Evolutionary conservation across 1,139 yeast genomes (phyloP).

Genomic region (Hyphopichia khmerensis): DNA sequence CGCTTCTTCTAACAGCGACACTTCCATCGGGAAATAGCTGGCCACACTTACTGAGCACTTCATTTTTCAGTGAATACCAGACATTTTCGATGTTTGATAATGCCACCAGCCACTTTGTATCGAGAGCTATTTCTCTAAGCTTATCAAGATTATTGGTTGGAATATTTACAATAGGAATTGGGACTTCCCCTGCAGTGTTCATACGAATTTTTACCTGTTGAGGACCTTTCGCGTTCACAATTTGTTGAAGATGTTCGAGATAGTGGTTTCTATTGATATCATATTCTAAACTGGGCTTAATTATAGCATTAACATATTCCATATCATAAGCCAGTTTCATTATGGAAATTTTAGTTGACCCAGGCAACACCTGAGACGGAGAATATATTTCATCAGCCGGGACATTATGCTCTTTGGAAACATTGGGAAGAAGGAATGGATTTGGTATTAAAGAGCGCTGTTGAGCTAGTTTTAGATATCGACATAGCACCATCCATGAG

Average conservation of each 20-base stretch:
- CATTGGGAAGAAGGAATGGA: slow-evolving; percentile 35
- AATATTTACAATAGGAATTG: slow-evolving; percentile 27
- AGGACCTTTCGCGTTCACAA: slow-evolving; percentile 38
- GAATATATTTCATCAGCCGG: slow-evolving; percentile 7
- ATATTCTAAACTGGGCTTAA: slow-evolving; percentile 38
- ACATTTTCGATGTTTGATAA: slow-evolving; percentile 20
- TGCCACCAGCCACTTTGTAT: slow-evolving; percentile 30
- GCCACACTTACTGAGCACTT: slow-evolving; percentile 10
- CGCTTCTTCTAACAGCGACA: slow-evolving; percentile 25
- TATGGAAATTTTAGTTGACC: slow-evolving; percentile 18
- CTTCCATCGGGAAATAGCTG: slow-evolving; percentile 23
- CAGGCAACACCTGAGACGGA: slow-evolving; percentile 14
- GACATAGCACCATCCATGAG: slow-evolving; percentile 13
- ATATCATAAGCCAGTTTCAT: slow-evolving; percentile 32
- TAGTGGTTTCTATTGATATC: slow-evolving; percentile 31
- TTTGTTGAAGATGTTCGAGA: slow-evolving; percentile 15
- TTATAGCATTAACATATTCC: slow-evolving; percentile 31
- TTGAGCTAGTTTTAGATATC: slow-evolving; percentile 32
- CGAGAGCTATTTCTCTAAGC: slow-evolving; percentile 30
- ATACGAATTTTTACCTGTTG: slow-evolving; percentile 27
- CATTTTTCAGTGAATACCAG: slow-evolving; percentile 23
- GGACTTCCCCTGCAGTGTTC: slow-evolving; percentile 33
- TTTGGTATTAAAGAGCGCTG: slow-evolving; percentile 25
- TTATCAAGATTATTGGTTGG: slow-evolving; percentile 22
- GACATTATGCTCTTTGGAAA: slow-evolving; percentile 12